phyloP scores from a whole-genome alignment of 2,329 filamentous ascomycete species.

The Penicillium thymicola region DNA sequence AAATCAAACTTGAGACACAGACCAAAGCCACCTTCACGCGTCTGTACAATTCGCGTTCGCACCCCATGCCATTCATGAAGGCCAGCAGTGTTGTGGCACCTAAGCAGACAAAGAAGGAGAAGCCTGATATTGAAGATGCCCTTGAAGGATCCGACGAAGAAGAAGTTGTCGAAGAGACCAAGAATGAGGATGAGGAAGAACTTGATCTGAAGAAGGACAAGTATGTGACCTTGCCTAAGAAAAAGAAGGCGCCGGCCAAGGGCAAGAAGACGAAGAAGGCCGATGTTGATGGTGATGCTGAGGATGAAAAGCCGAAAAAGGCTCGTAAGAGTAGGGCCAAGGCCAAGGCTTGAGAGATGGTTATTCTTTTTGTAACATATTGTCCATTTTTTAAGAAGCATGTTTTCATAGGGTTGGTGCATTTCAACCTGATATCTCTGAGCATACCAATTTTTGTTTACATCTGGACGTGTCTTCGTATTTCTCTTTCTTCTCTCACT shows the following conservation, averaged over 20 bases:
- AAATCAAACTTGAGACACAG: constrained; percentile 74
- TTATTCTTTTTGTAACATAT: constrained; percentile 10
- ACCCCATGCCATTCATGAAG: constrained; percentile 96
- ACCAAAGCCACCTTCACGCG: constrained; percentile 88
- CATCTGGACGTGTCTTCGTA: neutral
- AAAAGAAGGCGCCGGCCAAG: constrained; percentile 51
- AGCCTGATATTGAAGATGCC: constrained; percentile 92
- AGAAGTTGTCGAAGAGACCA: constrained; percentile 54
- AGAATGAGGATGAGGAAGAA: constrained; percentile 70
- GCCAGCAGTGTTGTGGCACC: constrained; percentile 71
- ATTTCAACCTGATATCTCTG: neutral
- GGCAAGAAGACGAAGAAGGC: constrained; percentile 35
- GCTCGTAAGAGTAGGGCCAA: constrained; percentile 33
- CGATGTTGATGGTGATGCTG: constrained; percentile 44
- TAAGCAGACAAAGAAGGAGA: constrained; percentile 68
- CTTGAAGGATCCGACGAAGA: constrained; percentile 84
- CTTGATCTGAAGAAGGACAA: constrained; percentile 91
- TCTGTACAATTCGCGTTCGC: constrained; percentile 80
- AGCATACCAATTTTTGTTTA: neutral
- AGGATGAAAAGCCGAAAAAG: constrained; percentile 56
- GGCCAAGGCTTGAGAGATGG: constrained; percentile 20
- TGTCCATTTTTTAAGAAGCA: neutral
- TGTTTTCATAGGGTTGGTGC: neutral
- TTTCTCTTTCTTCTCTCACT: neutral
- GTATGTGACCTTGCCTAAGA: constrained; percentile 91